Percentiles rank a stretch among this genome's conserved stretches.
phyloP scores from a whole-genome alignment of 148 eudicot species.

The Amaranthus palmeri region DNA sequence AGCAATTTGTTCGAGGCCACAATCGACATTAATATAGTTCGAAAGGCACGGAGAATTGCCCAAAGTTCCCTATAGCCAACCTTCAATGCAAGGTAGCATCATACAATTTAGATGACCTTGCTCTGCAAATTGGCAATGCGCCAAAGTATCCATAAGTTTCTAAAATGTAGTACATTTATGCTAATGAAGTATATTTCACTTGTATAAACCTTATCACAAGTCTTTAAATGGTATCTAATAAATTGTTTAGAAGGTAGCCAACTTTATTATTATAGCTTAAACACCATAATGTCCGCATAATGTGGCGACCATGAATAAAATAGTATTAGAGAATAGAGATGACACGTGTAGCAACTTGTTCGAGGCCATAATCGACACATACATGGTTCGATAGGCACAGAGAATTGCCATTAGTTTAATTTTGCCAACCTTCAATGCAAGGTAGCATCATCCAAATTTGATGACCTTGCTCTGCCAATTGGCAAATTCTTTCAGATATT shows the following conservation, averaged over 20 bases:
- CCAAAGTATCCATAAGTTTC: background rate
- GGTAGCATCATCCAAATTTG: slow-evolving; percentile 4
- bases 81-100: slow-evolving; percentile 21
- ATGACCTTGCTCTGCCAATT: slow-evolving; percentile 23
- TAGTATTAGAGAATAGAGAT: too few relatives aligned
- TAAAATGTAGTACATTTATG: too few relatives aligned
- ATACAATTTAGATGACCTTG: slow-evolving; percentile 13
- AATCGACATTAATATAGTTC: slow-evolving; percentile 1
- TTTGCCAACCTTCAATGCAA: slow-evolving; percentile 25
- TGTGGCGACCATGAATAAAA: too few relatives aligned
- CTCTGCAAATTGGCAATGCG: slow-evolving; percentile 19
- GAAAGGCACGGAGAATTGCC: slow-evolving; percentile 21
- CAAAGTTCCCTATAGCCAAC: slow-evolving; percentile 10
- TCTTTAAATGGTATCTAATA: too few relatives aligned
- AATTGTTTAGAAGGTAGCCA: too few relatives aligned
- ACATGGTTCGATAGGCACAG: slow-evolving; percentile 10
- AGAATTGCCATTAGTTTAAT: slow-evolving; percentile 7
- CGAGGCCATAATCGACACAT: slow-evolving; percentile 11
- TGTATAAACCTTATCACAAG: background rate
- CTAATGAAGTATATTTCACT: background rate
- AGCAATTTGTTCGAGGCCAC: slow-evolving; percentile 8
- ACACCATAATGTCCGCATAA: too few relatives aligned
- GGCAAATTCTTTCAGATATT: background rate
- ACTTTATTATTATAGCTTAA: too few relatives aligned
- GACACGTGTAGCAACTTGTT: background rate